These are phyloP conservation scores for Myriosclerotinia curreyana DNA, from an alignment of 2,329 filamentous ascomycete genomes.

Conservation along the genomic window DNA sequence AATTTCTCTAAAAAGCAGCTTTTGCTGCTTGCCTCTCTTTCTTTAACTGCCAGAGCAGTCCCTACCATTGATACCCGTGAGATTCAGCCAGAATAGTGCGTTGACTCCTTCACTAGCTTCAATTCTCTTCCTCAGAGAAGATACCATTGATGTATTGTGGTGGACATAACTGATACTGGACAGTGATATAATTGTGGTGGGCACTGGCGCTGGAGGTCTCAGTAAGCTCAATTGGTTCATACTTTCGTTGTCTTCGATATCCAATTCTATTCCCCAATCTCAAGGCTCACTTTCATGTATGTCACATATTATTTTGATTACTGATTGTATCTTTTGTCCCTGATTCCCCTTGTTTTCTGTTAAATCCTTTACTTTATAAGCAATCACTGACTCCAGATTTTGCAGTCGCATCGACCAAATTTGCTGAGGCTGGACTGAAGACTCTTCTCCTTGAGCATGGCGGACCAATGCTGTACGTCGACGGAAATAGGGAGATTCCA, in stretches of 20 bases:
- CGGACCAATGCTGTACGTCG: slow-evolving; percentile 11
- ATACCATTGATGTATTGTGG: neutral
- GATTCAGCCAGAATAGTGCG: neutral
- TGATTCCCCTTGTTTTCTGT: no score
- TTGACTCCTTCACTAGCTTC: neutral
- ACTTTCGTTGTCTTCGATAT: neutral
- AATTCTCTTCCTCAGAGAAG: neutral
- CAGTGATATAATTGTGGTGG: slow-evolving; percentile 17
- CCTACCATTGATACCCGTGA: neutral
- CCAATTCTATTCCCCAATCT: no score
- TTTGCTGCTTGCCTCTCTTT: slow-evolving; percentile 8
- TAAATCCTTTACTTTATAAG: neutral
- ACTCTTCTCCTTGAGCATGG: slow-evolving; percentile 15
- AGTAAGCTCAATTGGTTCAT: neutral
- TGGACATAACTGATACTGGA: neutral
- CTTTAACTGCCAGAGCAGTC: slow-evolving; percentile 1
- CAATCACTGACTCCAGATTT: neutral
- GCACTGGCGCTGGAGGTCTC: slow-evolving; percentile 3
- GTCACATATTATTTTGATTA: neutral
- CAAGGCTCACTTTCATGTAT: neutral
- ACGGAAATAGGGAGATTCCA: slow-evolving; percentile 15
- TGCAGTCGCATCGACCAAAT: slow-evolving; percentile 10
- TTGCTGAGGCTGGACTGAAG: slow-evolving; percentile 14
- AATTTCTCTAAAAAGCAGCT: slow-evolving; percentile 3
- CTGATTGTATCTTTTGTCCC: neutral